Evolutionary conservation across 352 stramenopile genomes (phyloP).

Genomic region (Phytophthora foliorum): DNA sequence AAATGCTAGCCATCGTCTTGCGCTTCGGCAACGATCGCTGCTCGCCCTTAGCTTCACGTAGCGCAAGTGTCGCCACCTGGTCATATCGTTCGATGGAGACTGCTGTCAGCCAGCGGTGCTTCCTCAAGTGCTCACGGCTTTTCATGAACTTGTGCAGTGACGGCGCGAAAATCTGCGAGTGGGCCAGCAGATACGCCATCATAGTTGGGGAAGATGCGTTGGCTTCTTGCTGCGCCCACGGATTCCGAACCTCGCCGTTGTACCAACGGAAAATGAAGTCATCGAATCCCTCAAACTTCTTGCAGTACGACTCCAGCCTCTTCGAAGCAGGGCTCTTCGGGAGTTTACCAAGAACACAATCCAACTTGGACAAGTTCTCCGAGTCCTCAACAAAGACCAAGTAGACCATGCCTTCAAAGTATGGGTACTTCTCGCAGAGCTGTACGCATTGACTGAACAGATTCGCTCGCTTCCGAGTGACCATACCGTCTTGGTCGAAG

Average conservation of each 20-base stretch:
- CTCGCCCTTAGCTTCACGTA: constrained; percentile 65
- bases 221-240: constrained; percentile 54
- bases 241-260: constrained; percentile 74
- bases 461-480: constrained; percentile 56
- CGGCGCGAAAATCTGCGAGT: constrained; percentile 66
- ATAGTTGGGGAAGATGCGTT: constrained; percentile 37
- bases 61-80: constrained; percentile 58
- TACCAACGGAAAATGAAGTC: constrained; percentile 85
- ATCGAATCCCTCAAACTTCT: constrained; percentile 61
- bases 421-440: constrained; percentile 76
- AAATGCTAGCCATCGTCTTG: constrained; percentile 85
- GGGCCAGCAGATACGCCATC: constrained; percentile 71
- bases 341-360: constrained; percentile 73
- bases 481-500: constrained; percentile 42
- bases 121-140: constrained; percentile 57
- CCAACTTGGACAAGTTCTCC: constrained; percentile 65
- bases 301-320: constrained; percentile 75
- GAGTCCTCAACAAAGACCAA: constrained; percentile 72
- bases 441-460: constrained; percentile 68
- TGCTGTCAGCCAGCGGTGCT: constrained; percentile 75
- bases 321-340: constrained; percentile 63
- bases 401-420: constrained; percentile 89
- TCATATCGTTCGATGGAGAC: constrained; percentile 76
- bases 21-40: constrained; percentile 62
- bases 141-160: constrained; percentile 77